Evolutionary conservation across 2,329 filamentous ascomycete genomes (phyloP).

Genomic region (Fusarium anguioides): DNA sequence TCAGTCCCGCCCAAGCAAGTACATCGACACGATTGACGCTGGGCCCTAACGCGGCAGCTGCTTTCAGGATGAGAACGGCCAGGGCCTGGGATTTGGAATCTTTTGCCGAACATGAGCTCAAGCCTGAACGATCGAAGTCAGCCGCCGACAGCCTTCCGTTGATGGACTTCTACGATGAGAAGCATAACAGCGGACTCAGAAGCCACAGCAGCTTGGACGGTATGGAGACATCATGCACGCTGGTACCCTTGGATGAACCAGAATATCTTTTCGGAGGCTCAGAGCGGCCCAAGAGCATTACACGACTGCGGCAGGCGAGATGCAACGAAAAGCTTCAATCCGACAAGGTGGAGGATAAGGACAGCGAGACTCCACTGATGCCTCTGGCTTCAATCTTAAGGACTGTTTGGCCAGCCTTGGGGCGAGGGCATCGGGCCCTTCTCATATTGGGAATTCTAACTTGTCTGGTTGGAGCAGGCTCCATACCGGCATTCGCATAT

Average conservation of each 20-base stretch:
- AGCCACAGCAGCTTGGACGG: constrained; percentile 16
- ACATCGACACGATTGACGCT: constrained; percentile 36
- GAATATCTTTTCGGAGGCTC: constrained; percentile 38
- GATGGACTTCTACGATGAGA: constrained; percentile 21
- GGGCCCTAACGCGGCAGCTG: constrained; percentile 34
- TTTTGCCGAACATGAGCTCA: not conserved
- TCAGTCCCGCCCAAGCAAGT: constrained; percentile 12
- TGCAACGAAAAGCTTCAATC: not conserved
- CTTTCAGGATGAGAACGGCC: constrained; percentile 34
- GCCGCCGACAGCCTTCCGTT: not conserved
- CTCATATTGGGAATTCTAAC: constrained; percentile 71
- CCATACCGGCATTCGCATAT: constrained; percentile 80
- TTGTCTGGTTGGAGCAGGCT: constrained; percentile 71
- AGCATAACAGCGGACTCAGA: constrained; percentile 14
- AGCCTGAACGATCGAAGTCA: constrained; percentile 5
- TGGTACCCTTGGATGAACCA: constrained; percentile 19
- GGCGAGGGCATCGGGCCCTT: constrained; percentile 59
- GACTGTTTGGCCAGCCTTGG: constrained; percentile 77
- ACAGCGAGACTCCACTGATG: constrained; percentile 7
- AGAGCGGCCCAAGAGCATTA: constrained; percentile 48
- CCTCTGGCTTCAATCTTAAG: constrained; percentile 46
- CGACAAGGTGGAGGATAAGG: not conserved
- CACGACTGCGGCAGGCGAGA: constrained; percentile 17
- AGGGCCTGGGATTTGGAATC: constrained; percentile 37
- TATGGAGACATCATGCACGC: constrained; percentile 7